Base-by-base conservation (phyloP, 108 stramenopile species). In the Chaetoceros muelleri region DNA sequence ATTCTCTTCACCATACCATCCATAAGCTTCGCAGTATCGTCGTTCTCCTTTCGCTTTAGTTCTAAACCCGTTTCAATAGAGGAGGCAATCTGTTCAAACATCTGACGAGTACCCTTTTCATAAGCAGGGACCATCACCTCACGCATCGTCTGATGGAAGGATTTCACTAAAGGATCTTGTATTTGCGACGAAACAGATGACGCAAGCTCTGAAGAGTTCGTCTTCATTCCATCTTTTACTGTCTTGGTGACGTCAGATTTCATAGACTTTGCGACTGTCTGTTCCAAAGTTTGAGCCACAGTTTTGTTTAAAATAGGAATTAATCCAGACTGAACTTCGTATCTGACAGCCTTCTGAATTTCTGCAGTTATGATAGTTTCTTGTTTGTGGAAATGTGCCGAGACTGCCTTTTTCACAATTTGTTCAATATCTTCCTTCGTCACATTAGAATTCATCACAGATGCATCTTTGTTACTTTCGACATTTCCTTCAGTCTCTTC, bases 101-200 rank as follows among this genome's bases (percentile, higher is more conserved):
- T 77, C 52, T 87, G 83, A 17, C 71, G 70, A 0, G 81, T 72
- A 2, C 80, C 72, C 1, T 84, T 69, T 52, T 88, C 80, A 55
- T 82, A 65, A 8, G 87, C 74, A 24, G 91, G 91, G 24, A 93
- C 75, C 50, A 89, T 70, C 17, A 82, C 78, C 44, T 63, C 79
- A 24, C 64, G 70, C 67, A 93, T 74, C 3, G 65, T 79, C 63
- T 73, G 61, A 55, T 71, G 52, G 19, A 71, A 49, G 1, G 68
- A 55, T 25, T 62, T 49, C 52, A 72, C 57, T 23, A 68, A 53
- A 1, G 82, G 77, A 21, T 59, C 57, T 55, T 90, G 78, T 45
- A 77, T 64, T 20, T 44, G 40, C 24, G 52, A 44, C 28, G 72
- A 48, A 46, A 82, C 20, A 7, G 73, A 65, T 18, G 51, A 75